phyloP scores from a whole-genome alignment of 169 alveolate species.

The Plasmodium relictum region DNA sequence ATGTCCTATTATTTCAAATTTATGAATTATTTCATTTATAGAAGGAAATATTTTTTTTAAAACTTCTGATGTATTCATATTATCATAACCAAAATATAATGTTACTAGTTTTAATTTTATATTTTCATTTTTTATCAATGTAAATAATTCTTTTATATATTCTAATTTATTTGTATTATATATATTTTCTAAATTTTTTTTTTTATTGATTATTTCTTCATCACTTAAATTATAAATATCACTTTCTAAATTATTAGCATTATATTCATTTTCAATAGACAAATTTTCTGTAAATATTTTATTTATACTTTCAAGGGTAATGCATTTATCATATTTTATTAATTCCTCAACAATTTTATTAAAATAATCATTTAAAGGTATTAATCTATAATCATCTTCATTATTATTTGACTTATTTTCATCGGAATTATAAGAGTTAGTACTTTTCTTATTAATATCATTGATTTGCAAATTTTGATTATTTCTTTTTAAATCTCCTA shows the following conservation, averaged over 20 bases:
- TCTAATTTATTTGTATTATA: constrained; percentile 1
- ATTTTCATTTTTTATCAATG: constrained; percentile 26
- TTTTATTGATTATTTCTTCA: neutral
- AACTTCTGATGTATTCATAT: constrained; percentile 81
- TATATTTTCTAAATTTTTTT: neutral
- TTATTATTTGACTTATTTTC: neutral
- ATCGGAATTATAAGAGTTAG: neutral
- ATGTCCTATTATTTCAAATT: constrained; percentile 93
- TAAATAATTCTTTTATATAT: constrained; percentile 27
- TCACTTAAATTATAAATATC: neutral
- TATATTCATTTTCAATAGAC: neutral
- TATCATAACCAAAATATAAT: constrained; percentile 61
- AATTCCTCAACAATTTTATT: constrained; percentile 19
- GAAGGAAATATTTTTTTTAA: constrained; percentile 81
- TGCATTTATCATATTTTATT: neutral
- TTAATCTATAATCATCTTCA: constrained; percentile 32
- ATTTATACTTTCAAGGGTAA: neutral
- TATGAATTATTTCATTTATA: constrained; percentile 85
- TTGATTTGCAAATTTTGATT: neutral
- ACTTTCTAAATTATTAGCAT: neutral
- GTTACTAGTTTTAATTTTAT: constrained; percentile 16
- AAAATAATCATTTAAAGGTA: constrained; percentile 57
- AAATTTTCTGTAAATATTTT: neutral
- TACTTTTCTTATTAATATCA: neutral
- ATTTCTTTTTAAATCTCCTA: constrained; percentile 1